phyloP scores from a whole-genome alignment of 768 basidiomycete species.

The Candolleomyces eurysporus region DNA sequence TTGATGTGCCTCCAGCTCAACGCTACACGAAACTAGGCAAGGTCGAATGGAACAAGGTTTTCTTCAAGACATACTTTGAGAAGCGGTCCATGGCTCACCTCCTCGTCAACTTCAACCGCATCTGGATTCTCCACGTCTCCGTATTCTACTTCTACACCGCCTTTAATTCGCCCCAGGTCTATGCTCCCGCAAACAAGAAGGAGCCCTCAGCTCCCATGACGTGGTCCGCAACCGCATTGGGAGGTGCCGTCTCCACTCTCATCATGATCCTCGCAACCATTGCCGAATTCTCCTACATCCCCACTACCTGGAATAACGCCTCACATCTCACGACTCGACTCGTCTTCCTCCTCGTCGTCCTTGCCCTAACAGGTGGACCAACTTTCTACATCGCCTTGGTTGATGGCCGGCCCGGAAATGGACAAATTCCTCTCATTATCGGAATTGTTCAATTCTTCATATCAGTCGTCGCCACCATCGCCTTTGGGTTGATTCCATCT shows the following conservation, averaged over 20 bases:
- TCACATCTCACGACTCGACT: constrained; percentile 94
- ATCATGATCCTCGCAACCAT: constrained; percentile 95
- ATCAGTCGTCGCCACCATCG: constrained; percentile 76
- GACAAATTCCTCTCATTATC: constrained; percentile 83
- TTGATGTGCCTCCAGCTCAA: constrained; percentile 88
- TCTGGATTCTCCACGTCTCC: constrained; percentile 95
- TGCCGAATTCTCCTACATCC: constrained; percentile 95
- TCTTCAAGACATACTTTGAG: constrained; percentile 99
- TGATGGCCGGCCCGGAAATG: constrained; percentile 57
- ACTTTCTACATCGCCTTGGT: constrained; percentile 91
- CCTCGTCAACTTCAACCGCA: constrained; percentile 97
- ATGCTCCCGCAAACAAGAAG: constrained; percentile 66
- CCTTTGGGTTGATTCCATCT: constrained; percentile 88
- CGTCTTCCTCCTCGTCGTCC: constrained; percentile 86
- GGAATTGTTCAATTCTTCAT: constrained; percentile 94
- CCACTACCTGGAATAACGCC: constrained; percentile 98
- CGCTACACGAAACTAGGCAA: constrained; percentile 91
- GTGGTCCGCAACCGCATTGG: constrained; percentile 94
- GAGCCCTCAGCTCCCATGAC: constrained; percentile 84
- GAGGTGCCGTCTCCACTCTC: constrained; percentile 87
- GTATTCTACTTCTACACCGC: constrained; percentile 97
- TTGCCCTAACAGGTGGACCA: constrained; percentile 90
- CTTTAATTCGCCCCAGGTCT: constrained; percentile 94
- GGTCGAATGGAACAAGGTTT: constrained; percentile 91
- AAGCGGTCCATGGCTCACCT: constrained; percentile 92